Base-by-base conservation (phyloP, 768 basidiomycete genomes). In the Coprinopsis strossmayeri region DNA sequence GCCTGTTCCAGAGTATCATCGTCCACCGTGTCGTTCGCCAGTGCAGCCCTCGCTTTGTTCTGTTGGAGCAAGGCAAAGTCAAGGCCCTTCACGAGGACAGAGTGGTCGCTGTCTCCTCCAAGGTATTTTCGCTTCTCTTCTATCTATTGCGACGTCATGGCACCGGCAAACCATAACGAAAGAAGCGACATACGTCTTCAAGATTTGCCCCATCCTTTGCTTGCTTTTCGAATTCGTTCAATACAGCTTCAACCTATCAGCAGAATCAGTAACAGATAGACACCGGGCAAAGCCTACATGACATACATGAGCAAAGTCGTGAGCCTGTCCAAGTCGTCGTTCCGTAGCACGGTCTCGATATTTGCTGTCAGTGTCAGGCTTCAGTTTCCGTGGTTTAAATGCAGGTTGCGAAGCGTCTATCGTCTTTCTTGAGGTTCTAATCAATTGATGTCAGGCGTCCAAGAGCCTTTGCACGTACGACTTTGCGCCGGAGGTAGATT, bases 51-150 rank as follows among this genome's bases (percentile, higher is more conserved):
- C 2, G 85, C 84, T 64, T 83, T 91, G 54, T 87, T 82, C 56
- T 91, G 87, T 58, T 91, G 87, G 13, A 96, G 72, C 5, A 96
- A 76, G 0, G 90, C 85, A 55, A 85, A 75, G 60, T 97, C 94
- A 39, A 97, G 81, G 23, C 91, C 91, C 59, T 92, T 95, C 34
- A 93, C 89, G 10, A 93, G 78, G 49, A 93, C 77, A 10, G 89
- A 82, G 61, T 94, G 91, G 50, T 87, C 76, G 34, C 82, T 79
- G 61, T 95, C 90, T 30, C 91, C 89, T 15, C 91, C 91, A 3
- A 92, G 77, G 61, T 87, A 89, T 49, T 71, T 73, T 28, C 91
- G 73, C 59, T 90, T 78, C 46, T 80, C 74, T 47, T 89, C 87
- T 15, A 90, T 69, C 85, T 89, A 53, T n/a, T n/a, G 24, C 25